Percentiles rank a stretch among this genome's conserved stretches.
Evolutionary conservation across 2,329 filamentous ascomycete genomes (phyloP).

Genomic region (Bimuria novae-zelandiae): DNA sequence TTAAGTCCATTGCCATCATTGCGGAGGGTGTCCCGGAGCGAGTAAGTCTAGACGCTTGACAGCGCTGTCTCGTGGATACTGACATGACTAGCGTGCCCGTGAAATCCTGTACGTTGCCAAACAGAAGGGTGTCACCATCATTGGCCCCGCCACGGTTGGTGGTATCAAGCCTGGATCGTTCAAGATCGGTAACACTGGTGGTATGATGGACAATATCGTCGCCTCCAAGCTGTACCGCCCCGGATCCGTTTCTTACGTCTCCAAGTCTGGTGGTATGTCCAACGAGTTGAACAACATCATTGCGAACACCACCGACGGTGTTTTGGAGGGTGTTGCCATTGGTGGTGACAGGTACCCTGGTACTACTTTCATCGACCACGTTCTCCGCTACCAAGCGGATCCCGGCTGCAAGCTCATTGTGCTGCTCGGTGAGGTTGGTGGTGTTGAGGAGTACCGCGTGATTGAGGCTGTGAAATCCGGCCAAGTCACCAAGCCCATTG

Average conservation of each 20-base stretch:
- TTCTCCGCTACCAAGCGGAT: slow-evolving; percentile 94
- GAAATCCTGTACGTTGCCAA: slow-evolving; percentile 96
- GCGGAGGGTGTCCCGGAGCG: slow-evolving; percentile 98
- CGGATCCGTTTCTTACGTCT: slow-evolving; percentile 98
- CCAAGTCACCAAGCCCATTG: slow-evolving; percentile 95
- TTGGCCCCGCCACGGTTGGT: slow-evolving; percentile 96
- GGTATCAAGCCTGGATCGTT: slow-evolving; percentile 99
- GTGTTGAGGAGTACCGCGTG: slow-evolving; percentile 99
- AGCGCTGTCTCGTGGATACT: slow-evolving; percentile 10
- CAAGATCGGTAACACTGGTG: slow-evolving; percentile 99
- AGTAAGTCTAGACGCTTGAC: slow-evolving; percentile 60
- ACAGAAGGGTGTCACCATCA: slow-evolving; percentile 99
- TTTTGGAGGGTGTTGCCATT: slow-evolving; percentile 98
- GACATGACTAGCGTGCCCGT: slow-evolving; percentile 74
- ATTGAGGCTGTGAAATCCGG: slow-evolving; percentile 97
- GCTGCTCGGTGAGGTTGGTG: slow-evolving; percentile 96
- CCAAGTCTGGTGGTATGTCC: slow-evolving; percentile 99
- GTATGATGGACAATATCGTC: slow-evolving; percentile 99
- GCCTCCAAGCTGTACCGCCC: slow-evolving; percentile 99
- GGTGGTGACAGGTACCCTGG: slow-evolving; percentile 98
- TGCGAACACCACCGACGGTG: slow-evolving; percentile 92
- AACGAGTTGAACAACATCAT: slow-evolving; percentile 99
- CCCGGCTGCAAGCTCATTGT: slow-evolving; percentile 97
- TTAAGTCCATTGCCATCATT: slow-evolving; percentile 99
- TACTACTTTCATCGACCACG: slow-evolving; percentile 98